These are phyloP conservation scores for Elsinoe batatas DNA, from an alignment of 2,329 filamentous ascomycete genomes.

Conservation along the genomic window DNA sequence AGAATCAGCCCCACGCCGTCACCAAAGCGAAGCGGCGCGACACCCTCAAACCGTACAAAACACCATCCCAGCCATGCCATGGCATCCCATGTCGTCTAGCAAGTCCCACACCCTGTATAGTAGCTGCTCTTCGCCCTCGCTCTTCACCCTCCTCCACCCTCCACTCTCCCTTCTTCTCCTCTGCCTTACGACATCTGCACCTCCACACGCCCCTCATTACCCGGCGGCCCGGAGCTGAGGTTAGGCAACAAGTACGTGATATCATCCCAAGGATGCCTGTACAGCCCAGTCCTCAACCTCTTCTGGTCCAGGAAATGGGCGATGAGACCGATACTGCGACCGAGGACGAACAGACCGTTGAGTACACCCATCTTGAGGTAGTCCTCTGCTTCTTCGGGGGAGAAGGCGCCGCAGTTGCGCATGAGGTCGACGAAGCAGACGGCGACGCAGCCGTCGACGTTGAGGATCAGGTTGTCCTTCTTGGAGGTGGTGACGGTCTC, in stretches of 20 bases:
- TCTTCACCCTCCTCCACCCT: background rate
- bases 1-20: background rate
- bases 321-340: slow-evolving; percentile 96
- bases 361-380: slow-evolving; percentile 99
- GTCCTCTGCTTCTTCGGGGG: slow-evolving; percentile 90
- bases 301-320: slow-evolving; percentile 99
- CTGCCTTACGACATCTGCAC: slow-evolving; percentile 60
- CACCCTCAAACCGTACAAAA: background rate
- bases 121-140: background rate
- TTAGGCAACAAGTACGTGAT: slow-evolving; percentile 89
- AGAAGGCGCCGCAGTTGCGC: slow-evolving; percentile 97
- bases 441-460: slow-evolving; percentile 95
- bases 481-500: slow-evolving; percentile 98
- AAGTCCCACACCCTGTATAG: background rate
- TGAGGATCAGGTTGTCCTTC: slow-evolving; percentile 99
- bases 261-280: slow-evolving; percentile 97
- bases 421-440: slow-evolving; percentile 98
- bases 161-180: background rate
- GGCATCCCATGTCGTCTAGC: background rate
- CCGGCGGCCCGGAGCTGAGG: slow-evolving; percentile 59
- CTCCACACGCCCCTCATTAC: slow-evolving; percentile 79
- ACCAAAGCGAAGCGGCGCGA: background rate
- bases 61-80: slow-evolving; percentile 2
- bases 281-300: slow-evolving; percentile 93
- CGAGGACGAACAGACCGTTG: slow-evolving; percentile 97